Evolutionary conservation across 768 basidiomycete species (phyloP).

Genomic region (Boletus fagicola): DNA sequence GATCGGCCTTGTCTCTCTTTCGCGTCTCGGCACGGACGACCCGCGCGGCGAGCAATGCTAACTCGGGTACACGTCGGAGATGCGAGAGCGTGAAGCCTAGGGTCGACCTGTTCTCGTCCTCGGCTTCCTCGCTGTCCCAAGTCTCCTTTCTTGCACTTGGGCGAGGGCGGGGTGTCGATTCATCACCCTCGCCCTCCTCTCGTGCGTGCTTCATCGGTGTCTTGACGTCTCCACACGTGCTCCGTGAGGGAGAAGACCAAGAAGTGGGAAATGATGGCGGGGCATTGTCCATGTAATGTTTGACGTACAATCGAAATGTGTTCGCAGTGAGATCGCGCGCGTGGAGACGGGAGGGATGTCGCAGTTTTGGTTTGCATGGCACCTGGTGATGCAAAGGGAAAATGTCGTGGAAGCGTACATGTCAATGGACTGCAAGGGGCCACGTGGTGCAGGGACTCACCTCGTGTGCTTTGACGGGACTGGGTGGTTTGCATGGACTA

Average conservation of each 20-base stretch:
- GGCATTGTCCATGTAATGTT: conserved; percentile 73
- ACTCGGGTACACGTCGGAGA: conserved; percentile 73
- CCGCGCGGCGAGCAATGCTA: conserved; percentile 59
- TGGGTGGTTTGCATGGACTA: conserved; percentile 28
- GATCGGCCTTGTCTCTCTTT: conserved; percentile 50
- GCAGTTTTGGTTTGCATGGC: conserved; percentile 46
- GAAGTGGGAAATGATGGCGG: conserved; percentile 9
- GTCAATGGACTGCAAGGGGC: neutral
- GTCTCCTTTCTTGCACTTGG: neutral
- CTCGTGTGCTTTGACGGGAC: conserved; percentile 18
- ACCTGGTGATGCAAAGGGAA: neutral
- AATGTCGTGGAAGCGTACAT: neutral
- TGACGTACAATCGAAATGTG: conserved; percentile 73
- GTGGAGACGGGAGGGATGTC: conserved; percentile 70
- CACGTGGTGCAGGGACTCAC: neutral
- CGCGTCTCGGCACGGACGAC: conserved; percentile 62
- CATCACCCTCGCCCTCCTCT: conserved; percentile 10
- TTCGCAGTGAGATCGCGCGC: conserved; percentile 66
- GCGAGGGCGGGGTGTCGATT: conserved; percentile 12
- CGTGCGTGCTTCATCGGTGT: conserved; percentile 36
- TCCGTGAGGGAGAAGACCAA: conserved; percentile 1
- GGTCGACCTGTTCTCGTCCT: neutral
- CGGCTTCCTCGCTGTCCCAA: neutral
- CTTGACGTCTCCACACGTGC: conserved; percentile 3
- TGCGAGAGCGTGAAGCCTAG: conserved; percentile 71